These are phyloP conservation scores for Spinellus fusiger DNA, from an alignment of 192 early-diverging fungal genomes.

Conservation along the genomic window DNA sequence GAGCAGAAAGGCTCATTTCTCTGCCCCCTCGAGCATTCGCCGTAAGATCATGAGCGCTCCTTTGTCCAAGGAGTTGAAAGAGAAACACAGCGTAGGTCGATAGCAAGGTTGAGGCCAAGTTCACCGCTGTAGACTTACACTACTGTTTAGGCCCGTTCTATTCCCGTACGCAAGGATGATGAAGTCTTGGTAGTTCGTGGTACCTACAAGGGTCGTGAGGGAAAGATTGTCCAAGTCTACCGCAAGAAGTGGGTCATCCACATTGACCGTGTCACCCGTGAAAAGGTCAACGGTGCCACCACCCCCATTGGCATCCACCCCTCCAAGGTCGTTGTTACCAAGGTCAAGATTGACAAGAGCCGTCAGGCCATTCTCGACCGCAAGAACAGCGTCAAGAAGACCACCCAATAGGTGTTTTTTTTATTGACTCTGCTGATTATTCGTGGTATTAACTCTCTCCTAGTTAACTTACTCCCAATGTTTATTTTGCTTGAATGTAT, in stretches of 20 bases:
- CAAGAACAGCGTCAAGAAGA: slow-evolving; percentile 59
- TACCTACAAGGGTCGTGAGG: slow-evolving; percentile 93
- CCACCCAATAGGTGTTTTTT: too few relatives aligned
- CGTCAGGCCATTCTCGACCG: slow-evolving; percentile 84
- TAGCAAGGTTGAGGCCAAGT: not conserved
- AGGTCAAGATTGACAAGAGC: slow-evolving; percentile 95
- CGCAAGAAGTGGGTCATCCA: slow-evolving; percentile 99
- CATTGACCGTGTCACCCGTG: slow-evolving; percentile 93
- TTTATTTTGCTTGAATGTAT: too few relatives aligned
- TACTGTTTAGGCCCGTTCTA: slow-evolving; percentile 68
- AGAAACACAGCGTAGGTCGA: slow-evolving; percentile 86
- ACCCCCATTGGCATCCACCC: slow-evolving; percentile 95
- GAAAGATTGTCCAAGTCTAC: slow-evolving; percentile 96
- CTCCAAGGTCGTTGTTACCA: slow-evolving; percentile 97
- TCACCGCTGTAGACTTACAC: not conserved
- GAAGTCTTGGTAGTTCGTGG: slow-evolving; percentile 96
- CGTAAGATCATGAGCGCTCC: slow-evolving; percentile 95
- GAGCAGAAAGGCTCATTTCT: slow-evolving; percentile 98
- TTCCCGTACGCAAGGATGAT: slow-evolving; percentile 97
- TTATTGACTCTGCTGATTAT: too few relatives aligned
- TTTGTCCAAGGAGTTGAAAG: slow-evolving; percentile 97
- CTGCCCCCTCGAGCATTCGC: slow-evolving; percentile 90
- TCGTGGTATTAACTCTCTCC: too few relatives aligned
- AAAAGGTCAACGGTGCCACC: slow-evolving; percentile 96
- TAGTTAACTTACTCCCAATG: too few relatives aligned